phyloP scores from a whole-genome alignment of 164 flowering plant species.

The Nelumbo lutea region DNA sequence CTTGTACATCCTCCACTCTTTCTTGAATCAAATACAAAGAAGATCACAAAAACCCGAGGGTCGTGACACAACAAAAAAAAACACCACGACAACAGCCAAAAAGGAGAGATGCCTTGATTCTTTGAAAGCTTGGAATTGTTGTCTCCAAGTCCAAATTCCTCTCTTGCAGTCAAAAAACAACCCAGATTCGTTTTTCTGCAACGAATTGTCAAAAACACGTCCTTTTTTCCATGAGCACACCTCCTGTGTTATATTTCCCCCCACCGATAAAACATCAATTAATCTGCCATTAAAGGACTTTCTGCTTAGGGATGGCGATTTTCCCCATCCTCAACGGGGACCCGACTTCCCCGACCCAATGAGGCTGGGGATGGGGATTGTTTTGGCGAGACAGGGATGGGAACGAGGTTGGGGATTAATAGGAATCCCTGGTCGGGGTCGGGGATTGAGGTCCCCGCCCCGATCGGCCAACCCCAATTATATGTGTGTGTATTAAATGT shows the following conservation, averaged over 20 bases:
- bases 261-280: background rate
- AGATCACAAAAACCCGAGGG: background rate
- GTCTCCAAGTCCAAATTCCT: background rate
- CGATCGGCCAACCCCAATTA: no score
- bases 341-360: no score
- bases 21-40: constrained; percentile 13
- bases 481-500: no score
- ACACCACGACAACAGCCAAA: background rate
- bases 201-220: background rate
- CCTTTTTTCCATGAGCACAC: background rate
- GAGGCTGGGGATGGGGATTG: no score
- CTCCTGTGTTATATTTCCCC: background rate
- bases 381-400: no score
- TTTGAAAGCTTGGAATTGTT: background rate
- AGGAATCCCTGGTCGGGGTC: no score
- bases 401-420: no score
- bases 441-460: no score
- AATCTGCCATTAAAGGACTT: constrained; percentile 5
- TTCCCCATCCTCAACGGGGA: no score
- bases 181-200: background rate
- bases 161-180: background rate
- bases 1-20: background rate
- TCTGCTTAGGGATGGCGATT: no score
- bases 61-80: background rate
- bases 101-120: background rate